Base-by-base conservation (phyloP, 2,329 filamentous ascomycete species). In the Ascochyta rabiei region DNA sequence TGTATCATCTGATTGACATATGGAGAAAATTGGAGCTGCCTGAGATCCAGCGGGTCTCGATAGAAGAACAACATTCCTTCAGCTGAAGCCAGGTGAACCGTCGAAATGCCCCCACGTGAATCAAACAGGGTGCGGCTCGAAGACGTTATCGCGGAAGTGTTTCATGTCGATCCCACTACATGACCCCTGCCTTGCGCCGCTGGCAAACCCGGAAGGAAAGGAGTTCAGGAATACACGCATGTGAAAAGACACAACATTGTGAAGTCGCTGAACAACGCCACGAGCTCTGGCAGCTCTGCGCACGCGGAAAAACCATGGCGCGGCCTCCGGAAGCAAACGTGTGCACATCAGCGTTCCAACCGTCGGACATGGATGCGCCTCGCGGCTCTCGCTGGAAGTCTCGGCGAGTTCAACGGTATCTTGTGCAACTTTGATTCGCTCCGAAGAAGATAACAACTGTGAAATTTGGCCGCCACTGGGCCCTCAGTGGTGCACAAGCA, bases 131-230 rank as follows among this genome's bases (percentile, higher is more conserved):
- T 50, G 41, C 31, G 28, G 28, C 10, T 30, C 12, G 12, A 30
- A 10, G 12, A 13, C 28, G 31, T 34, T 34, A 34, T 34, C 31
- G 31, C 31, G 31, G 31, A 34, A 34, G 31, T 34, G 40, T 49
- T 45, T 42, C 23, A 46, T 35, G 52, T 37, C 46, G 52, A 55
- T 55, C 52, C 23, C 40, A 55, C 46, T 55, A 39, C 30, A 49
- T 19, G 31, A 23, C 52, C 52, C 52, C 46, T 54, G 51, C 39
- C 38, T 48, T 44, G 51, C 48, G 44, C 39, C 51, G 44, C 13
- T 30, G 12, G 12, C 28, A 30, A 4, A 28, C 26, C 26, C 21
- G 6, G 21, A 23, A 23, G 21, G 21, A 28, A 28, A 28, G 26
- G 28, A 30, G 12, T 10, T 30, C 28, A 30, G 31, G 31, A 15